These are phyloP conservation scores for Penicillium angulare DNA, from an alignment of 495 filamentous ascomycete species.

Conservation along the genomic window DNA sequence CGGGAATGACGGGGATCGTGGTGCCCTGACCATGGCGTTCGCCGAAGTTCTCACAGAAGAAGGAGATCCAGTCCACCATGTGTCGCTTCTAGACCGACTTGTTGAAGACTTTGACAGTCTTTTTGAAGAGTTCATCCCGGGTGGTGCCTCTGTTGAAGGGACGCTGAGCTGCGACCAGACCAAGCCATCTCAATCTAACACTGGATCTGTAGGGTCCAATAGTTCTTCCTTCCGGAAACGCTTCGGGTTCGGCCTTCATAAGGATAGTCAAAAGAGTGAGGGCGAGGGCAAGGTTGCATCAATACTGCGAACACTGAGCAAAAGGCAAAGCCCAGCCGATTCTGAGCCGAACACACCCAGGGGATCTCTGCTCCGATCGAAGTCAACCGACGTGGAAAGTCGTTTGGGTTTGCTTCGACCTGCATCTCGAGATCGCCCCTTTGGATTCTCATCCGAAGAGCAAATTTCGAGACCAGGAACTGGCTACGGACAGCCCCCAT, in stretches of 20 bases:
- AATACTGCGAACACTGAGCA: constrained; percentile 87
- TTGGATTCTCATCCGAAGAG: constrained; percentile 43
- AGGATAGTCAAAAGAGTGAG: constrained; percentile 69
- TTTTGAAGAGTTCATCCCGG: constrained; percentile 68
- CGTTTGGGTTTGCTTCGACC: constrained; percentile 56
- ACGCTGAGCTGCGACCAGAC: constrained; percentile 47
- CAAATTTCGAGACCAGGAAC: constrained; percentile 47
- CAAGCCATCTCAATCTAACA: constrained; percentile 45
- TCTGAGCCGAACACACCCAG: constrained; percentile 57
- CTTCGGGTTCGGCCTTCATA: constrained; percentile 74
- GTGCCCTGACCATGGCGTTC: constrained; percentile 86
- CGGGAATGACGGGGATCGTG: constrained; percentile 88
- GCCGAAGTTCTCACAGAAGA: constrained; percentile 81
- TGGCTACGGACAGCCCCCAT: constrained; percentile 39
- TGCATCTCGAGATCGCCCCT: constrained; percentile 63
- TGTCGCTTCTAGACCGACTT: constrained; percentile 85
- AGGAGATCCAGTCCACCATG: constrained; percentile 75
- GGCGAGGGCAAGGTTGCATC: constrained; percentile 69
- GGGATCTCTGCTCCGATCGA: constrained; percentile 67
- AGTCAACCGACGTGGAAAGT: constrained; percentile 73
- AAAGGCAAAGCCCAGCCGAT: constrained; percentile 64
- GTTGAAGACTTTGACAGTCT: constrained; percentile 89
- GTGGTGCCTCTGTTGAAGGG: constrained; percentile 40
- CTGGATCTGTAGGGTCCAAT: constrained; percentile 64
- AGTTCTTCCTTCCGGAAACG: constrained; percentile 81